Evolutionary conservation across 2,329 filamentous ascomycete genomes (phyloP), one percentile per base, ranked within the genome.

Genomic region (Onygena corvina): DNA sequence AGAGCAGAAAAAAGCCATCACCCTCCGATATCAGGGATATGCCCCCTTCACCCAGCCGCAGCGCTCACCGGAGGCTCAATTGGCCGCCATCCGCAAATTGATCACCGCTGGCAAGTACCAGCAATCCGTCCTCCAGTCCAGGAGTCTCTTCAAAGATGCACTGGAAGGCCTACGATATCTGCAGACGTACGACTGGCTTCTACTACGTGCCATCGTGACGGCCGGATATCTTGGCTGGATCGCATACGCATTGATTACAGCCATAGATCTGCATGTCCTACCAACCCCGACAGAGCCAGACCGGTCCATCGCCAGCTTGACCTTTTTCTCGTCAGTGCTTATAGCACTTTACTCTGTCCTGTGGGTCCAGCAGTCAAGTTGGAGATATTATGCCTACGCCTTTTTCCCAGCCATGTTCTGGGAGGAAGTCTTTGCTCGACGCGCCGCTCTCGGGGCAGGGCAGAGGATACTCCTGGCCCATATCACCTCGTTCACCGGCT

Each of bases 151-250:
- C 52, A 76, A 83, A 52, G 69, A 86, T 46, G 83, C 80, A 1
- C 74, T 98, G 1, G 77, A 87, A 53, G 92, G 92, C 5, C 71
- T 98, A 52, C 79, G 92, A 46, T 98, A 98, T 64, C 75, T 98
- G 21, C 92, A 98, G 66, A 98, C 89, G 0, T 98, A 98, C 60
- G 92, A 98, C 69, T 98, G 92, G 92, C 74, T 98, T 2, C 98
- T 98, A 67, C 71, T 98, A 30, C 77, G 92, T 52, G 84, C 86
- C 1, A 74, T 98, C 46, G 84, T 98, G 52, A 95, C 92, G 1
- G 63, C 84, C 9, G 92, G 92, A 14, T 98, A 96, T 60, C 70
- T 96, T 5, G 92, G 92, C 16, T 98, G 90, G 90, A 93, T 96
- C 61, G 83, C 84, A 1, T 98, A 89, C 65, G 87, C 89, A 1